phyloP scores from a whole-genome alignment of 768 basidiomycete species.

The Cyclocybe cylindracea region DNA sequence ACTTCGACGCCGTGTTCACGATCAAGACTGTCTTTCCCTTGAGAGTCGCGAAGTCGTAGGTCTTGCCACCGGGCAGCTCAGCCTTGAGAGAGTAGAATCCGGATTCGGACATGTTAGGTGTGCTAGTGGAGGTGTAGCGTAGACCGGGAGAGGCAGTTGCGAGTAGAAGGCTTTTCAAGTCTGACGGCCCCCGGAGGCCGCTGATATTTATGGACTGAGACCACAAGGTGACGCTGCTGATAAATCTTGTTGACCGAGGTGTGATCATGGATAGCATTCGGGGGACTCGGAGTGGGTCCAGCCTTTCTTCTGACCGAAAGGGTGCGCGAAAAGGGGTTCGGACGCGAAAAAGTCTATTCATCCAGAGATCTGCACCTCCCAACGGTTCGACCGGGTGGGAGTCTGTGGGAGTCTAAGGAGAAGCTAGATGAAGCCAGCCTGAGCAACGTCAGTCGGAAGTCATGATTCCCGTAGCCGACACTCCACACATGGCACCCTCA shows the following conservation, averaged over 20 bases:
- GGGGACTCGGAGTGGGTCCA: slow-evolving; percentile 3
- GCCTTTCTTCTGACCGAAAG: background rate
- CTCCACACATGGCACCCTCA: too few relatives aligned
- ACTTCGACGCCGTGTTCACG: slow-evolving; percentile 77
- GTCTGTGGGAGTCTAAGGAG: too few relatives aligned
- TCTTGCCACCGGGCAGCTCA: slow-evolving; percentile 53
- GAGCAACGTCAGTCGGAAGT: too few relatives aligned
- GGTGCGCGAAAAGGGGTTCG: too few relatives aligned
- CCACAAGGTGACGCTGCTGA: slow-evolving; percentile 24
- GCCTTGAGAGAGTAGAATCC: slow-evolving; percentile 73
- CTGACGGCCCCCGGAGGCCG: background rate
- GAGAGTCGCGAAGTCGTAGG: slow-evolving; percentile 65
- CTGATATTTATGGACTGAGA: slow-evolving; percentile 18
- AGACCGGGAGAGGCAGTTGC: background rate
- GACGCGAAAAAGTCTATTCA: too few relatives aligned
- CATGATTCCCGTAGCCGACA: too few relatives aligned
- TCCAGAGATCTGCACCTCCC: too few relatives aligned
- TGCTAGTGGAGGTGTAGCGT: slow-evolving; percentile 6
- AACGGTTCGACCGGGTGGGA: too few relatives aligned
- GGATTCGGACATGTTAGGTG: slow-evolving; percentile 34
- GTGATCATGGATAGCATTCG: slow-evolving; percentile 21
- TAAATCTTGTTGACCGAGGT: slow-evolving; percentile 26
- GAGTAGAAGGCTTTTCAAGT: background rate
- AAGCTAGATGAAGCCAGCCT: too few relatives aligned
- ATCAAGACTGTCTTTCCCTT: slow-evolving; percentile 79